Evolutionary conservation across 345 rosid genomes (phyloP).

Genomic region (Capsella bursapastoris): DNA sequence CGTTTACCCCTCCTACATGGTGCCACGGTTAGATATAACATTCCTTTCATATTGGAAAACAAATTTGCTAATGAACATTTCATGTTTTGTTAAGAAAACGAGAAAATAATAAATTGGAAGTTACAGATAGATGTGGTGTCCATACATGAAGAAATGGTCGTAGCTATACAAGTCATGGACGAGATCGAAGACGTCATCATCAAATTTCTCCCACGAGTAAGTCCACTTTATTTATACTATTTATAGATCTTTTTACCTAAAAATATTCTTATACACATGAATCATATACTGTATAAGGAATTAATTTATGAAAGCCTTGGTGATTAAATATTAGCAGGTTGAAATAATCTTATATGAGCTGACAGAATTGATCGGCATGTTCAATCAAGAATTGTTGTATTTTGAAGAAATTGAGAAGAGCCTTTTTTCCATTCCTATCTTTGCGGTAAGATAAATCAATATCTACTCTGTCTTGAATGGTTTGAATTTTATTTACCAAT

Average conservation of each 20-base stretch:
- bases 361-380: conserved; percentile 56
- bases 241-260: background rate
- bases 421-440: conserved; percentile 33
- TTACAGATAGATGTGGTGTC: conserved; percentile 56
- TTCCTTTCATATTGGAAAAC: no score
- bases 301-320: conserved; percentile 1
- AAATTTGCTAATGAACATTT: background rate
- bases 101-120: background rate
- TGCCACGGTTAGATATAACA: conserved; percentile 52
- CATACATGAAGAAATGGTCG: conserved; percentile 54
- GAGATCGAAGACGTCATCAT: conserved; percentile 43
- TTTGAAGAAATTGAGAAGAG: conserved; percentile 50
- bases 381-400: conserved; percentile 50
- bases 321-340: conserved; percentile 47
- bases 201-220: conserved; percentile 57
- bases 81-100: background rate
- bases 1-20: conserved; percentile 56
- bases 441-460: conserved; percentile 53
- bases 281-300: background rate
- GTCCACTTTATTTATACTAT: background rate
- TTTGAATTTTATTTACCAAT: background rate
- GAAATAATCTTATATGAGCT: conserved; percentile 58
- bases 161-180: conserved; percentile 58
- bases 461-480: background rate
- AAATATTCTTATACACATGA: background rate